Conservation (phyloP, 2,329 filamentous ascomycete genomes). For the Periconia digitata region DNA sequence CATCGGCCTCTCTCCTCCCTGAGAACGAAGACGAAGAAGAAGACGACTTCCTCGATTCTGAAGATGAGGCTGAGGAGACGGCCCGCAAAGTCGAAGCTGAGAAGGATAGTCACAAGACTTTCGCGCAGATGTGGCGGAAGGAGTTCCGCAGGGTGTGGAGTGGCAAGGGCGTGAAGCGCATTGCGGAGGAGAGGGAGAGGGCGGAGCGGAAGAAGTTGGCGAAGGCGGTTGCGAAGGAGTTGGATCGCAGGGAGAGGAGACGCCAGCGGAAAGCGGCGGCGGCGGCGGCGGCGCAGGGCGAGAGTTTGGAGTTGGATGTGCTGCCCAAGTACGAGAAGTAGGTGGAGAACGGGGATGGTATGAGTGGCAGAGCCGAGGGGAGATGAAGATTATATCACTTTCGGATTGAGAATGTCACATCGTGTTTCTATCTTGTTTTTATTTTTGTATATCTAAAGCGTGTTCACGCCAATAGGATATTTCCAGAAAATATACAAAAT, state of each 20-base stretch:
- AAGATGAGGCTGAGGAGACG: constrained; percentile 31
- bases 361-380: neutral
- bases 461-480: no score
- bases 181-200: constrained; percentile 29
- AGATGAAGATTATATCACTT: neutral
- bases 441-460: no score
- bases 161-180: constrained; percentile 27
- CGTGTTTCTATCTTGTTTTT: no score
- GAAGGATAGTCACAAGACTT: constrained; percentile 27
- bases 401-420: neutral
- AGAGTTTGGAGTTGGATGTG: constrained; percentile 34
- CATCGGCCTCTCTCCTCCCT: constrained; percentile 14
- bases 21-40: constrained; percentile 17
- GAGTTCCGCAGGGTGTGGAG: constrained; percentile 33
- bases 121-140: constrained; percentile 34
- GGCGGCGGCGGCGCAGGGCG: neutral
- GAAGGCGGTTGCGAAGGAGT: constrained; percentile 25
- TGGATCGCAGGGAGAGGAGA: constrained; percentile 19
- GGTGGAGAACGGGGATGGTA: neutral
- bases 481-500: no score
- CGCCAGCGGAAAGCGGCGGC: neutral
- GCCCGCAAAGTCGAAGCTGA: constrained; percentile 33
- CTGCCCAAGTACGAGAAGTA: neutral
- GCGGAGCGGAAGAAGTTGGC: neutral
- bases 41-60: constrained; percentile 32